Evolutionary conservation across 192 early-diverging fungal species (phyloP), one percentile per base, ranked within the genome.

Genomic region (Phlyctochytrium planicorne): DNA sequence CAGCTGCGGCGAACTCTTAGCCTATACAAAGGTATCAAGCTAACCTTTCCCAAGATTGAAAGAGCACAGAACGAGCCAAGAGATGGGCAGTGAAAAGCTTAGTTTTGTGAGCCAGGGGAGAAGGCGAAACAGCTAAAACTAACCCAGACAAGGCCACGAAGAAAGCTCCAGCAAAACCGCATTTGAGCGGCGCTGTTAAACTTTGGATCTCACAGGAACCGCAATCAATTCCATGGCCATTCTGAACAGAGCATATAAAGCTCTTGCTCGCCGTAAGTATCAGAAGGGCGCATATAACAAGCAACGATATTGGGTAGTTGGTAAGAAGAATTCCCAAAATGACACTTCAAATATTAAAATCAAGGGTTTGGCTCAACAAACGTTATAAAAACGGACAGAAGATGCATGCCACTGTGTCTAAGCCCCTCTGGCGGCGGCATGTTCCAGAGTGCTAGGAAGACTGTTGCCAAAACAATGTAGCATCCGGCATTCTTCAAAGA

Each of bases 1-100:
- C 67, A n/a, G 68, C 63, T 30, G 64, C 24, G 23, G 20, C 2
- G n/a, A 29, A 1, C 17, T 2, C 2, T 12, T 25, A 2, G 62
- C 29, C 10, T 40, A 33, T 33, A 62, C 34, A 34, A 3, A n/a
- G 6, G 33, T 33, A 62, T 20, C 24, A 34, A 34, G 25, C 24
- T 86, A 82, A 0, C 84, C 89, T 33, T 78, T 79, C 25, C 91
- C 91, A 2, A 92, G 76, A 75, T 92, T 89, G 62, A 92, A 92
- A 1, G 91, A 89, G 36, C 77, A 77, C 70, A 90, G 86, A 12
- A 91, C 87, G 4, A 91, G 78, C 89, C 88, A 91, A 1, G 83
- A 71, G 0, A 91, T 75, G 0, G 80, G 80, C 61, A 83, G 84
- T 0, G 83, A 81, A 62, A 90, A 91, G 0, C 90, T 56, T 47